Conservation (phyloP, 2,329 filamentous ascomycete genomes). For the Alternaria tenuissima region DNA sequence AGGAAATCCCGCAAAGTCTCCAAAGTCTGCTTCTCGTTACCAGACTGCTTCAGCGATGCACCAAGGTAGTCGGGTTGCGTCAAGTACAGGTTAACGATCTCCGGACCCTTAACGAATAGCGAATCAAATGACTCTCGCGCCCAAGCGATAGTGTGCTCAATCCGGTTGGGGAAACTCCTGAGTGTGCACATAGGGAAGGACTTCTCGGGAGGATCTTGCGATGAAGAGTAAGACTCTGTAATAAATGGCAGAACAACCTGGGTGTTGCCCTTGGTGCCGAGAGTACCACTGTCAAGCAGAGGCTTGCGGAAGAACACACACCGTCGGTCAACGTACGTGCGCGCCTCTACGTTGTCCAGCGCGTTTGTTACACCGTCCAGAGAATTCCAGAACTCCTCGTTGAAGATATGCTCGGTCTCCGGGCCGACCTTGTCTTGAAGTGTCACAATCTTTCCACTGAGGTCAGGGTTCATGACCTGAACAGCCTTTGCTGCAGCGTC, state of each 20-base stretch:
- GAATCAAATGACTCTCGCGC: constrained; percentile 94
- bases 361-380: constrained; percentile 96
- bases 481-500: constrained; percentile 91
- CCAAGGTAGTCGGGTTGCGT: constrained; percentile 91
- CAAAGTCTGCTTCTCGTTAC: constrained; percentile 91
- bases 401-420: constrained; percentile 93
- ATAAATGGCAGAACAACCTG: constrained; percentile 91
- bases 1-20: constrained; percentile 91
- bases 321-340: constrained; percentile 93
- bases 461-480: constrained; percentile 92
- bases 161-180: constrained; percentile 95
- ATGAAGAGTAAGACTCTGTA: constrained; percentile 97
- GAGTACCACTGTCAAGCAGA: constrained; percentile 91
- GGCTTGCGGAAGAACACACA: constrained; percentile 99
- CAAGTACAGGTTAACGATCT: constrained; percentile 93
- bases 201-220: constrained; percentile 96
- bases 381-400: constrained; percentile 87
- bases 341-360: constrained; percentile 94
- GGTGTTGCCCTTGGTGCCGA: constrained; percentile 99
- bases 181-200: constrained; percentile 99
- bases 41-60: constrained; percentile 86
- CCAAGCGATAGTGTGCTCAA: constrained; percentile 99
- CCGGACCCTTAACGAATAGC: constrained; percentile 90
- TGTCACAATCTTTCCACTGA: constrained; percentile 83
- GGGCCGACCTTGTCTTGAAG: constrained; percentile 88